phyloP scores from a whole-genome alignment of 176 grass and related monocot species.

The Typha latifolia region DNA sequence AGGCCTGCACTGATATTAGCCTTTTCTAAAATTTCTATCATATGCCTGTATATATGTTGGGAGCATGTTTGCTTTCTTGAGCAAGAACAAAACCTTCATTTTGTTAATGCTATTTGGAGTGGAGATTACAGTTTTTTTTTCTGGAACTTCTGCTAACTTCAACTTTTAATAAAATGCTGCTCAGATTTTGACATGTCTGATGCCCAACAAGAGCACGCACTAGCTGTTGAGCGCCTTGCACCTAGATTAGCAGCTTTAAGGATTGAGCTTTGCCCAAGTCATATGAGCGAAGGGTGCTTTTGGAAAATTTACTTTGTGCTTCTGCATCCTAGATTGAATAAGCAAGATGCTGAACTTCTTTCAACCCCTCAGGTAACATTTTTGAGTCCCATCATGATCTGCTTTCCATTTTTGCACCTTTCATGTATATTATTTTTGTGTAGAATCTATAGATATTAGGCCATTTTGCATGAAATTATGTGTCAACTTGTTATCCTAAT shows the following conservation, averaged over 20 bases:
- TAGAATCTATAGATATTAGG: background rate
- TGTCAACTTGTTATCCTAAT: background rate
- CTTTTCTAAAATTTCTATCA: background rate
- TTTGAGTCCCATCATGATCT: background rate
- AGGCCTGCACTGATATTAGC: background rate
- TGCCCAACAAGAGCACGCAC: conserved; percentile 77
- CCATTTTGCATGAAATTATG: background rate
- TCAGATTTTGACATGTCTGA: conserved; percentile 92
- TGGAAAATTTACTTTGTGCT: conserved; percentile 99
- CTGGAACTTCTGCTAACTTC: background rate
- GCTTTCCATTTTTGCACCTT: background rate
- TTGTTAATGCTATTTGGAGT: no score
- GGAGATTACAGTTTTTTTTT: background rate
- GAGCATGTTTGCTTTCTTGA: background rate
- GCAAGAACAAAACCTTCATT: no score
- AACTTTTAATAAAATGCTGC: background rate
- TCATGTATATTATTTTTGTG: background rate
- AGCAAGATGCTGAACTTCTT: conserved; percentile 74
- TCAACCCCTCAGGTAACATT: conserved; percentile 77
- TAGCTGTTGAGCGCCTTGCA: conserved; percentile 55
- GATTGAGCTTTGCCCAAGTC: conserved; percentile 81
- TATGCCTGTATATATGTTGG: background rate
- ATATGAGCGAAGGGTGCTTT: conserved; percentile 81
- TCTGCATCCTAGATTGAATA: conserved; percentile 83
- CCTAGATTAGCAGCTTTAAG: conserved; percentile 75